Evolutionary conservation across 192 early-diverging fungal genomes (phyloP).

Genomic region (Backusella mclennaniae): DNA sequence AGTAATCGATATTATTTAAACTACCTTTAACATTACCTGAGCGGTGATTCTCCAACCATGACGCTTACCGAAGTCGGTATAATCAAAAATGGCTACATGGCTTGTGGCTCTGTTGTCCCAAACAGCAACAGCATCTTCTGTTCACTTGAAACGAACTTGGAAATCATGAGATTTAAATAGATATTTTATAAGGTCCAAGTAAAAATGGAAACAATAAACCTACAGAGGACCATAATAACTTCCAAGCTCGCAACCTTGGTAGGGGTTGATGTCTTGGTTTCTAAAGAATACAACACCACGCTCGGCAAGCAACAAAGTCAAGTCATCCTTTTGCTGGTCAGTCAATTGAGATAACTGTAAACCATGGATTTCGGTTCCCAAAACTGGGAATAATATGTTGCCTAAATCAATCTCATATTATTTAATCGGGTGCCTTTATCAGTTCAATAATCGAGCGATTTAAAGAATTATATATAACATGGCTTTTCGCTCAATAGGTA

Average conservation of each 20-base stretch:
- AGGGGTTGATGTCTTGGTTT: constrained; percentile 59
- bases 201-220: background rate
- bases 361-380: constrained; percentile 64
- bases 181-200: background rate
- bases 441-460: too few relatives aligned
- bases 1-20: background rate
- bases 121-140: constrained; percentile 42
- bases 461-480: too few relatives aligned
- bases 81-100: constrained; percentile 39
- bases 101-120: constrained; percentile 45
- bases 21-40: background rate
- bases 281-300: constrained; percentile 71
- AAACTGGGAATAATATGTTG: too few relatives aligned
- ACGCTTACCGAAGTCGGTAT: constrained; percentile 18
- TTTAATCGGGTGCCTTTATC: too few relatives aligned
- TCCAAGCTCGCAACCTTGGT: constrained; percentile 55
- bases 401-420: too few relatives aligned
- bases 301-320: constrained; percentile 63
- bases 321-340: constrained; percentile 59
- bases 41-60: constrained; percentile 30
- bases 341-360: constrained; percentile 56
- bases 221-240: constrained; percentile 38
- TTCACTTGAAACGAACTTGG: constrained; percentile 48
- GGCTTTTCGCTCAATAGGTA: too few relatives aligned
- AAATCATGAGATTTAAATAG: constrained; percentile 29